phyloP scores from a whole-genome alignment of 2,329 filamentous ascomycete species.

The Decorospora gaudefroyi region DNA sequence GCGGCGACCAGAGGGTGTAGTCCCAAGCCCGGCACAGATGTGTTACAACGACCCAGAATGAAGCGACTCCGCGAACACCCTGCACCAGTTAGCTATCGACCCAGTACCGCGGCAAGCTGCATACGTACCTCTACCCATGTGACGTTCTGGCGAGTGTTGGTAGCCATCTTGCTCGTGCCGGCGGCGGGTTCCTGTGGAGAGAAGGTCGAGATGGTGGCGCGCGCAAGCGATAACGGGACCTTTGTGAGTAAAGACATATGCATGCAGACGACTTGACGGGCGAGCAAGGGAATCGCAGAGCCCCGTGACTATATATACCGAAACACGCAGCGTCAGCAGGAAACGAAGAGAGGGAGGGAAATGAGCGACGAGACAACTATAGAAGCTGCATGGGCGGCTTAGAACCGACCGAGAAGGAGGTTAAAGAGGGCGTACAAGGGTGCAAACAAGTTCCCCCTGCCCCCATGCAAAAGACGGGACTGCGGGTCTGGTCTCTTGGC shows the following conservation, averaged over 20 bases:
- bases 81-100: constrained; percentile 27
- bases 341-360: constrained; percentile 17
- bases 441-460: constrained; percentile 36
- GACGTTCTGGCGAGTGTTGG: constrained; percentile 45
- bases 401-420: constrained; percentile 27
- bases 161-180: constrained; percentile 28
- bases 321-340: constrained; percentile 6
- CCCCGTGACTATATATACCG: constrained; percentile 9
- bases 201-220: constrained; percentile 30
- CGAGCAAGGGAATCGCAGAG: constrained; percentile 15
- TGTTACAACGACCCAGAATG: constrained; percentile 58
- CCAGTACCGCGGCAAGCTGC: background rate
- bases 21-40: constrained; percentile 59
- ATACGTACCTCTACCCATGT: constrained; percentile 50
- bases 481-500: constrained; percentile 37
- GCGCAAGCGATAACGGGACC: constrained; percentile 31
- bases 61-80: constrained; percentile 60
- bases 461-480: constrained; percentile 43
- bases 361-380: constrained; percentile 31
- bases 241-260: constrained; percentile 36
- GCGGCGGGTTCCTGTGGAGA: constrained; percentile 16
- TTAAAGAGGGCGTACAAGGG: constrained; percentile 34
- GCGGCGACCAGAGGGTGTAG: constrained; percentile 56
- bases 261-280: constrained; percentile 25
- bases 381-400: constrained; percentile 29